A percentile compares a stretch with the other conserved stretches of the same genome.
Conservation (phyloP, 1,139 yeast species). For the Yarrowia galli region DNA sequence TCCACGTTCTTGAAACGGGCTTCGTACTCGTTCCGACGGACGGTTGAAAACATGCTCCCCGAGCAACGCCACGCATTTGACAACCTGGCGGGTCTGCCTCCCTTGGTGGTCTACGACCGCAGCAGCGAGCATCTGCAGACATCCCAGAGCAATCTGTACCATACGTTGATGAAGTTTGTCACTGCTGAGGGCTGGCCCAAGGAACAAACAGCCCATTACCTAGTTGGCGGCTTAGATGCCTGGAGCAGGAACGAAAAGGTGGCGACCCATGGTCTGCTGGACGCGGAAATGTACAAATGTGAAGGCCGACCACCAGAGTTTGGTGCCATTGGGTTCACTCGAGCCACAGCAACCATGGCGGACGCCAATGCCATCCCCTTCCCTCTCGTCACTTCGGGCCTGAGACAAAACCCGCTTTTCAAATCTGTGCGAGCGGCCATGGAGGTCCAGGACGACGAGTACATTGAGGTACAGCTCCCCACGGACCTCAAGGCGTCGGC, state of each 20-base stretch:
- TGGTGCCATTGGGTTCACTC: slow-evolving; percentile 29
- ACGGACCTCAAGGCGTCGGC: background rate
- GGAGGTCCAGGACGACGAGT: slow-evolving; percentile 36
- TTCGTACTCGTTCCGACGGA: slow-evolving; percentile 63
- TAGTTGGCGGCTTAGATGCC: slow-evolving; percentile 48
- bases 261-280: slow-evolving; percentile 47
- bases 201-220: slow-evolving; percentile 45
- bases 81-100: slow-evolving; percentile 45
- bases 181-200: slow-evolving; percentile 47
- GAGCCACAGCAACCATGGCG: slow-evolving; percentile 26
- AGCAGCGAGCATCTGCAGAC: slow-evolving; percentile 50
- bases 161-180: slow-evolving; percentile 60
- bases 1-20: slow-evolving; percentile 76
- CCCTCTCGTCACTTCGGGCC: slow-evolving; percentile 30
- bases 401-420: slow-evolving; percentile 34
- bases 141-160: slow-evolving; percentile 44
- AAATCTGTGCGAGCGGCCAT: slow-evolving; percentile 31
- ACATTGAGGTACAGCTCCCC: slow-evolving; percentile 25
- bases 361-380: slow-evolving; percentile 36
- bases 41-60: slow-evolving; percentile 62
- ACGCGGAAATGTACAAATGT: slow-evolving; percentile 46
- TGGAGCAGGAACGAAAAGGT: slow-evolving; percentile 46
- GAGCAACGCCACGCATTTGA: slow-evolving; percentile 50
- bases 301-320: slow-evolving; percentile 36
- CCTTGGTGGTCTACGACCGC: slow-evolving; percentile 62